These are phyloP conservation scores for Tuber aestivum DNA, from an alignment of 495 filamentous ascomycete genomes.

Conservation along the genomic window DNA sequence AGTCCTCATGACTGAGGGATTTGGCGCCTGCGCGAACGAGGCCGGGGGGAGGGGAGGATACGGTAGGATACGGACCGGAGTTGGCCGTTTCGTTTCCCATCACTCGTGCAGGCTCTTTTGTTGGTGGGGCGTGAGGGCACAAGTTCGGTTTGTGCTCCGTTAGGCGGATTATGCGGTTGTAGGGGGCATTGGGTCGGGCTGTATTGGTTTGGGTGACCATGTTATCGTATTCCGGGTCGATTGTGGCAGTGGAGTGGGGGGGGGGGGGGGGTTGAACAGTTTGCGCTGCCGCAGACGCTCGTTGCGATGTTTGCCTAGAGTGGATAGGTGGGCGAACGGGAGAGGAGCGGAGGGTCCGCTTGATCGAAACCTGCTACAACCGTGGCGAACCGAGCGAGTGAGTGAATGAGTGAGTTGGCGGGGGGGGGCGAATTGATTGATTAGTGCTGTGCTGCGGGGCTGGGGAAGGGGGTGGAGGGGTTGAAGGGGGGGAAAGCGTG, in stretches of 20 bases:
- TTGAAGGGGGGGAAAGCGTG: neutral
- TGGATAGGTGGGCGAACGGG: neutral
- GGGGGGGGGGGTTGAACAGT: neutral
- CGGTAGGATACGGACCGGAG: neutral
- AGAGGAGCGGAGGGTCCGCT: neutral
- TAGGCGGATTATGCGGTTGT: neutral
- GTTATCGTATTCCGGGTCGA: neutral
- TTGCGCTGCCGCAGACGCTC: neutral
- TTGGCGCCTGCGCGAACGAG: neutral
- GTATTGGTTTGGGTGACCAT: neutral
- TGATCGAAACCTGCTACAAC: neutral
- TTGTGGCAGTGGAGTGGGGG: neutral
- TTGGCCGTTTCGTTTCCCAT: neutral
- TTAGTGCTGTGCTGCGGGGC: neutral
- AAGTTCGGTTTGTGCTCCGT: neutral
- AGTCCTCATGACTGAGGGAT: neutral
- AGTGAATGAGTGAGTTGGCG: neutral
- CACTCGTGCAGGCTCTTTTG: neutral
- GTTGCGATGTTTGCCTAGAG: neutral
- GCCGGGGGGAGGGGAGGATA: neutral
- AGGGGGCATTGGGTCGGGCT: neutral
- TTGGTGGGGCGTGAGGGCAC: neutral
- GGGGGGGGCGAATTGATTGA: neutral
- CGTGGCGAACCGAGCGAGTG: neutral
- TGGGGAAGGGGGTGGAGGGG: neutral